Conservation (phyloP, 2,329 filamentous ascomycete species). For the Ophiosphaerella herpotricha region DNA sequence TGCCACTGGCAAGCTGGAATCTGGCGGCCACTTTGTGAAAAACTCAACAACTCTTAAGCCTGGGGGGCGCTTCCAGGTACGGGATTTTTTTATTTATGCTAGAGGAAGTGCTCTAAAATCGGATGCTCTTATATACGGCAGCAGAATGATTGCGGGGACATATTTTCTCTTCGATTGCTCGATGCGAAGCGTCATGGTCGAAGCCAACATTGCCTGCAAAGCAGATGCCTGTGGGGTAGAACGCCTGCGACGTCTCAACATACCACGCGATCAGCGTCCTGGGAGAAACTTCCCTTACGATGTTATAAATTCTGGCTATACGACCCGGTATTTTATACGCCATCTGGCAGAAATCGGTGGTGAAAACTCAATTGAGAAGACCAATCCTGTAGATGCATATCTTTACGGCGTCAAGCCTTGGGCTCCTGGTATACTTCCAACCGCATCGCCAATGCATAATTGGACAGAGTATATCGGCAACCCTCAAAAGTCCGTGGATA, state of each 20-base stretch:
- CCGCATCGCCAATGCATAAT: not conserved
- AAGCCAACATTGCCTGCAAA: constrained; percentile 4
- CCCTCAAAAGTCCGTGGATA: not conserved
- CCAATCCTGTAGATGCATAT: constrained; percentile 7
- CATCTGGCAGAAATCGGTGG: not conserved
- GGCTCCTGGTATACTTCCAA: not conserved
- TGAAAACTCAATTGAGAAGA: not conserved
- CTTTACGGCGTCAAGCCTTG: constrained; percentile 6
- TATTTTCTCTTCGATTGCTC: constrained; percentile 9
- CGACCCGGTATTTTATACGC: not conserved
- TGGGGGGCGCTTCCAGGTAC: not conserved
- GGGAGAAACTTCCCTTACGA: not conserved
- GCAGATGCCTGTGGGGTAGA: not conserved
- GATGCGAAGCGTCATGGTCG: constrained; percentile 7
- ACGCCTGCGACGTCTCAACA: constrained; percentile 2
- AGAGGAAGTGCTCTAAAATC: constrained; percentile 1
- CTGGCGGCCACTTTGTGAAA: not conserved
- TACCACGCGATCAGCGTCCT: not conserved
- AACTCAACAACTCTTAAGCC: not conserved
- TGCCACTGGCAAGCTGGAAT: not conserved
- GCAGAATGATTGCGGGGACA: not conserved
- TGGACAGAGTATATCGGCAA: constrained; percentile 2
- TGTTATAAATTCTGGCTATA: not conserved
- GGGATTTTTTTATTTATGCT: not conserved
- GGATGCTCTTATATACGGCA: constrained; percentile 2